A percentile compares a stretch with the other conserved stretches of the same genome.
Evolutionary conservation across 2,329 filamentous ascomycete genomes (phyloP).

Genomic region (Phialemonium atrogriseum): DNA sequence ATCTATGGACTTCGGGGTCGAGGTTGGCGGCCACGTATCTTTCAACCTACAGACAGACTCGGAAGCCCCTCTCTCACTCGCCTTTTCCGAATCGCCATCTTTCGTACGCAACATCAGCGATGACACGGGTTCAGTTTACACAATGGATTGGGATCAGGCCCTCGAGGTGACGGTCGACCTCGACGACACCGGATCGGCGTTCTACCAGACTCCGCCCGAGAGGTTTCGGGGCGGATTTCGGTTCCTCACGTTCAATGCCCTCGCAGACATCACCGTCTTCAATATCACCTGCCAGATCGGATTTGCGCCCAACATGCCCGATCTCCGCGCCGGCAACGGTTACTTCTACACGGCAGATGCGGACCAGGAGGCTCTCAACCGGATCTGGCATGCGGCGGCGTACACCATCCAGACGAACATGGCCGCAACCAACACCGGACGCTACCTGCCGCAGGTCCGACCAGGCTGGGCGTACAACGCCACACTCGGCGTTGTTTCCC

Average conservation of each 20-base stretch:
- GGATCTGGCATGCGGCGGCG: constrained; percentile 43
- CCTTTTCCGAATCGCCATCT: too few relatives aligned
- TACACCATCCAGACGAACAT: constrained; percentile 33
- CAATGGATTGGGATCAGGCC: too few relatives aligned
- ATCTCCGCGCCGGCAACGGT: constrained; percentile 43
- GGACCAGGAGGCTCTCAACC: constrained; percentile 44
- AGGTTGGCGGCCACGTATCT: too few relatives aligned
- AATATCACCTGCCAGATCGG: constrained; percentile 23
- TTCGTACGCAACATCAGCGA: too few relatives aligned
- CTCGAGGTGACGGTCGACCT: too few relatives aligned
- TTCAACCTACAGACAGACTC: too few relatives aligned
- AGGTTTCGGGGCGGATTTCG: constrained; percentile 46
- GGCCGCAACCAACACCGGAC: constrained; percentile 20
- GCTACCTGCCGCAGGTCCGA: constrained; percentile 20
- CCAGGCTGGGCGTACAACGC: constrained; percentile 29
- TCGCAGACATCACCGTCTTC: constrained; percentile 21
- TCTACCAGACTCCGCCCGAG: too few relatives aligned
- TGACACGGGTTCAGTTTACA: too few relatives aligned
- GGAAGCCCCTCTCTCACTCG: too few relatives aligned
- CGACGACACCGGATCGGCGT: too few relatives aligned
- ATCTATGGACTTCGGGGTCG: too few relatives aligned
- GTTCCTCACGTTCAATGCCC: constrained; percentile 38
- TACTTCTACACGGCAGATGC: constrained; percentile 42
- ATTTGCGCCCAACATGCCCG: constrained; percentile 34
- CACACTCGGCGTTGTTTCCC: constrained; percentile 20